These are phyloP conservation scores for Penicillium corylophilum DNA, from an alignment of 2,329 filamentous ascomycete genomes.

Conservation along the genomic window DNA sequence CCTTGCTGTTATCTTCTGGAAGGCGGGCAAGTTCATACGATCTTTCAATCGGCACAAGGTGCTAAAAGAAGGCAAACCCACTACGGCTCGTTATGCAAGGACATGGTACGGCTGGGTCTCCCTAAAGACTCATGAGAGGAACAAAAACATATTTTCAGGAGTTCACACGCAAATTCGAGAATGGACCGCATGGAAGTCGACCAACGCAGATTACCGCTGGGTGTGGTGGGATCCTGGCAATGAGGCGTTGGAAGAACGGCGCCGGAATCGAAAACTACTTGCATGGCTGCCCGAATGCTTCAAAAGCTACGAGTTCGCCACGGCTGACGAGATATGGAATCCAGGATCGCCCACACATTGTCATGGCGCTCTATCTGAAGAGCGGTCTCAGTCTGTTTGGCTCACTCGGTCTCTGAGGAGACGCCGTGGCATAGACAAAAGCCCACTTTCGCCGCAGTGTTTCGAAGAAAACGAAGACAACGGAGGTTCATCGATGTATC, in stretches of 20 bases:
- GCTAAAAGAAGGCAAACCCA: conserved; percentile 30
- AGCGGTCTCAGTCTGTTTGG: neutral
- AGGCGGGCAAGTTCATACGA: conserved; percentile 37
- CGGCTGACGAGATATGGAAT: conserved; percentile 30
- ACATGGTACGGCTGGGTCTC: conserved; percentile 47
- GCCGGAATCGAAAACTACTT: conserved; percentile 13
- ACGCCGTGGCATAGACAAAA: neutral
- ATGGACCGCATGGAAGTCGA: conserved; percentile 36
- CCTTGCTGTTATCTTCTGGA: conserved; percentile 40
- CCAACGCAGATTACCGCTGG: conserved; percentile 38
- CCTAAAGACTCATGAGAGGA: conserved; percentile 30
- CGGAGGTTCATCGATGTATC: neutral
- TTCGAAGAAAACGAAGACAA: neutral
- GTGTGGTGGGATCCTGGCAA: conserved; percentile 43
- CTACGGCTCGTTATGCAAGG: conserved; percentile 36
- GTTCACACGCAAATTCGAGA: conserved; percentile 21
- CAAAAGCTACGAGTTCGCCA: conserved; percentile 25
- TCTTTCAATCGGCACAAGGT: conserved; percentile 36
- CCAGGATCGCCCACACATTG: conserved; percentile 12
- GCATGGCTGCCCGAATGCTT: conserved; percentile 28
- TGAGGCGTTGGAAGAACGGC: conserved; percentile 22
- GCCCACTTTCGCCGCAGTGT: neutral
- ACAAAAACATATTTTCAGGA: conserved; percentile 25
- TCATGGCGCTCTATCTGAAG: neutral
- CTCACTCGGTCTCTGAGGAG: neutral